Conservation (phyloP, 225 moss, liverwort and hornwort species). For the Physcomitrium patens region DNA sequence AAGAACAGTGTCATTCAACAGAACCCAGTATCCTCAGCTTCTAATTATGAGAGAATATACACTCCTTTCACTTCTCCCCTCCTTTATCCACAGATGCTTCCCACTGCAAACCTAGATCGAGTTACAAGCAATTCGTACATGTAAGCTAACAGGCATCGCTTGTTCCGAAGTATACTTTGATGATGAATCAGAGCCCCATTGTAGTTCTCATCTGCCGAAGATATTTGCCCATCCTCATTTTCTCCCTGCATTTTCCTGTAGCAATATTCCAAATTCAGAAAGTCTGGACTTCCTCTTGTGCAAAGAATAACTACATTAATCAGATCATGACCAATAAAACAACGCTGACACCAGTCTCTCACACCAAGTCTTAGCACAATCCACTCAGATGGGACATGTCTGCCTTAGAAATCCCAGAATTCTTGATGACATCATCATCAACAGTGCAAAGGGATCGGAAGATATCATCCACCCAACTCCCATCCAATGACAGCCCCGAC, state of each 20-base stretch:
- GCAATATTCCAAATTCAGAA: constrained; percentile 16
- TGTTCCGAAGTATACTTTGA: constrained; percentile 90
- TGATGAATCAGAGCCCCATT: constrained; percentile 94
- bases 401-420: not conserved
- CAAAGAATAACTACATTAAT: not conserved
- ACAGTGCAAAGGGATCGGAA: constrained; percentile 11
- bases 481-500: constrained; percentile 15
- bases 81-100: not conserved
- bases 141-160: constrained; percentile 95
- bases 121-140: constrained; percentile 57
- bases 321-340: not conserved
- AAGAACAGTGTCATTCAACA: constrained; percentile 13
- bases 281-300: not conserved
- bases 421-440: constrained; percentile 1
- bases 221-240: constrained; percentile 44
- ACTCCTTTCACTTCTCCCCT: not conserved
- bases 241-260: constrained; percentile 71
- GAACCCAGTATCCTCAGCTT: constrained; percentile 13
- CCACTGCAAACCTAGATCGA: not conserved
- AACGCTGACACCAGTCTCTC: not conserved
- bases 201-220: constrained; percentile 65
- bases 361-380: not conserved
- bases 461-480: not conserved
- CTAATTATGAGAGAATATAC: not conserved
- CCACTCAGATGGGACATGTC: not conserved